phyloP scores from a whole-genome alignment of 345 rosid species.

The Bruguiera parviflora region DNA sequence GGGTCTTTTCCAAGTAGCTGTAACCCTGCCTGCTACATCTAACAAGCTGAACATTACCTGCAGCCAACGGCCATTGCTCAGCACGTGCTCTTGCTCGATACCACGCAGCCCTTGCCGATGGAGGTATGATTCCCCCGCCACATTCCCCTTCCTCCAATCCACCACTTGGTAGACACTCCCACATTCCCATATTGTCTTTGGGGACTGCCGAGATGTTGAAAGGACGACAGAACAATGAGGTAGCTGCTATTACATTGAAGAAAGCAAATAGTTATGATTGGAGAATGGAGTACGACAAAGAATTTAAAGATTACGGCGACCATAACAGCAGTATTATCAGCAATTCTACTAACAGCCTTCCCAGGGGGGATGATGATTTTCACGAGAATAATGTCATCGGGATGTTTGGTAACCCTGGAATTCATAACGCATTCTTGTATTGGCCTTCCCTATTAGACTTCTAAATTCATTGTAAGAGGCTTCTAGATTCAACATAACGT shows the following conservation, averaged over 20 bases:
- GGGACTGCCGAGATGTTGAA: conserved; percentile 26
- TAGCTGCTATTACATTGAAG: conserved; percentile 23
- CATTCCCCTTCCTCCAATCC: conserved; percentile 72
- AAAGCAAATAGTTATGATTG: conserved; percentile 24
- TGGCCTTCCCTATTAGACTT: no score
- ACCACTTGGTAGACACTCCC: conserved; percentile 78
- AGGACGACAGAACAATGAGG: conserved; percentile 33
- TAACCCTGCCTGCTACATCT: conserved; percentile 55
- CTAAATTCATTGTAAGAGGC: no score
- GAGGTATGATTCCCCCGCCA: conserved; percentile 69
- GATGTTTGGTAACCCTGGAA: conserved; percentile 46
- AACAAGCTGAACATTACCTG: conserved; percentile 77
- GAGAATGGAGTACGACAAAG: conserved; percentile 11
- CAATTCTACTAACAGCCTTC: conserved; percentile 16
- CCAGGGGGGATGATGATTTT: conserved; percentile 13
- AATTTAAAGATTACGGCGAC: conserved; percentile 23
- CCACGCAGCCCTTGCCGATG: conserved; percentile 80
- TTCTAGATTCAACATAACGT: no score
- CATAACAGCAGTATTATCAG: conserved; percentile 18
- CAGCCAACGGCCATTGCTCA: conserved; percentile 88
- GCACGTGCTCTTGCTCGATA: conserved; percentile 97
- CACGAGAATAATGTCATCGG: conserved; percentile 12
- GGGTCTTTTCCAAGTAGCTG: conserved; percentile 34
- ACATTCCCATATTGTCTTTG: conserved; percentile 57
- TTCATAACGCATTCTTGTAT: conserved; percentile 76